These are phyloP conservation scores for Tuber borchii DNA, from an alignment of 495 filamentous ascomycete genomes.

Conservation along the genomic window DNA sequence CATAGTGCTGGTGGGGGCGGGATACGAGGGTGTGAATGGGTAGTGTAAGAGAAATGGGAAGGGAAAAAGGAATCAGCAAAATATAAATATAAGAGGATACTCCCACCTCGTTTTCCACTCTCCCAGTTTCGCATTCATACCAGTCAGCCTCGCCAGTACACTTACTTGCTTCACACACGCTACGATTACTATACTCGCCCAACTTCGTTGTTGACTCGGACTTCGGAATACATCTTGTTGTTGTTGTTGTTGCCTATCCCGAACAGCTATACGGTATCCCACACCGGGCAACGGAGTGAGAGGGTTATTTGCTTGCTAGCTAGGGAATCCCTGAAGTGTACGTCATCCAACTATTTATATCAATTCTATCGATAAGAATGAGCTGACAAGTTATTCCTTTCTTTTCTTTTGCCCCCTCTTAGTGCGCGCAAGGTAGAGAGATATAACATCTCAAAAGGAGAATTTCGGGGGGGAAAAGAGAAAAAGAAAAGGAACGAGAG, in stretches of 20 bases:
- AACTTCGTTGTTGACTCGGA: neutral
- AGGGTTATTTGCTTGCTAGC: neutral
- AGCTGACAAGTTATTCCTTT: neutral
- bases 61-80: neutral
- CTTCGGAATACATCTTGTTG: neutral
- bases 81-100: neutral
- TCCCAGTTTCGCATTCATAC: neutral
- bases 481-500: neutral
- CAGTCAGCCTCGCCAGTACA: neutral
- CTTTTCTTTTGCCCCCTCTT: neutral
- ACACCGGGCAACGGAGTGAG: neutral
- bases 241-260: neutral
- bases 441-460: neutral
- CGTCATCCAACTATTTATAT: constrained; percentile 2
- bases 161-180: neutral
- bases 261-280: neutral
- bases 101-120: neutral
- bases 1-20: neutral
- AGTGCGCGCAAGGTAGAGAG: neutral
- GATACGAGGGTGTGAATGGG: neutral
- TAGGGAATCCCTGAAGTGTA: neutral
- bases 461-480: neutral
- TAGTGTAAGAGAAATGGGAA: neutral
- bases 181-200: neutral
- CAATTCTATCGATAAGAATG: neutral